phyloP scores from a whole-genome alignment of 2,329 filamentous ascomycete genomes.

The Pseudodiploospora longispora region DNA sequence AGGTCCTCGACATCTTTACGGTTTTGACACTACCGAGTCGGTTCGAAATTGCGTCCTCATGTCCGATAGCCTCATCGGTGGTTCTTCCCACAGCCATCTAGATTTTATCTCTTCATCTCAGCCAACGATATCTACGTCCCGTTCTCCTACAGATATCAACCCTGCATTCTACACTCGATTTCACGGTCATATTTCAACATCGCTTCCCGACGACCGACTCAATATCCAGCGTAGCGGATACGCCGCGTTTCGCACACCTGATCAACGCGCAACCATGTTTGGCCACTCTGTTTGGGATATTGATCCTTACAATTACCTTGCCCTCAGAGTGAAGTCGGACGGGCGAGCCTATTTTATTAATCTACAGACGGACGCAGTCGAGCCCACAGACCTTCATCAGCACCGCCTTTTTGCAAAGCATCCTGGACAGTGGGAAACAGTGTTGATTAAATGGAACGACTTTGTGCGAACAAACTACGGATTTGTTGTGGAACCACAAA shows the following conservation, averaged over 20 bases:
- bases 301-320: conserved; percentile 81
- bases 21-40: conserved; percentile 46
- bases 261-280: conserved; percentile 71
- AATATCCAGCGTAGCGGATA: conserved; percentile 75
- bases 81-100: conserved; percentile 67
- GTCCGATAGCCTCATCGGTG: conserved; percentile 80
- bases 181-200: conserved; percentile 79
- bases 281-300: conserved; percentile 82
- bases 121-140: background rate
- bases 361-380: conserved; percentile 86
- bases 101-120: conserved; percentile 45
- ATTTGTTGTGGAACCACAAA: conserved; percentile 85
- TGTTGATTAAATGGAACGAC: conserved; percentile 83
- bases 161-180: conserved; percentile 60
- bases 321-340: conserved; percentile 81
- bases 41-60: conserved; percentile 62
- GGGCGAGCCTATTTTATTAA: conserved; percentile 92
- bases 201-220: conserved; percentile 67
- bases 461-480: conserved; percentile 95
- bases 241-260: conserved; percentile 80
- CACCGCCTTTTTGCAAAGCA: conserved; percentile 75
- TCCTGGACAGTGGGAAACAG: conserved; percentile 87
- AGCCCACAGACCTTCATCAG: conserved; percentile 93
- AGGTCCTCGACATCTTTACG: conserved; percentile 55
- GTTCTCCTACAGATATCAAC: conserved; percentile 4